Conservation (phyloP, 1,284 basidiomycete genomes). For the Ustilago trichophora region DNA sequence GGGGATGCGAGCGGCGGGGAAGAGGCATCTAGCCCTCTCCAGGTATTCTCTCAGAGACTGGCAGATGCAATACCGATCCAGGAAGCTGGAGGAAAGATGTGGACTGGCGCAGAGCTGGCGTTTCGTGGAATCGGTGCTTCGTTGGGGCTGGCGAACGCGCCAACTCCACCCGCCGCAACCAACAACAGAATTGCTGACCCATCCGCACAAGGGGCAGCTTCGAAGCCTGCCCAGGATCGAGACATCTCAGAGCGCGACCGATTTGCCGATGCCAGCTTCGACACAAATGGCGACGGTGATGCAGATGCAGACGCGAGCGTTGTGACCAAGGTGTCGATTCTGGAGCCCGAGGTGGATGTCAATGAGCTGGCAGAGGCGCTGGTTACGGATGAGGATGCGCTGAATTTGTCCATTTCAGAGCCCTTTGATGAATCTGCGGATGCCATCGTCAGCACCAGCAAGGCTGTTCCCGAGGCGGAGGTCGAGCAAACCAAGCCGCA, state of each 20-base stretch:
- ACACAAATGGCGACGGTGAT: conserved; percentile 12
- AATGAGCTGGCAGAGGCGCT: conserved; percentile 36
- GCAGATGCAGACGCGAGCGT: conserved; percentile 22
- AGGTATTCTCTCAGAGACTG: too few species aligned
- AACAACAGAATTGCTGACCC: neutral
- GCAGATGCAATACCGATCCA: conserved; percentile 34
- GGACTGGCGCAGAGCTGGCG: conserved; percentile 38
- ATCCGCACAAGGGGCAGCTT: neutral
- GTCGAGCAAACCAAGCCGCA: too few species aligned
- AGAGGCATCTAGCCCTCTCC: conserved; percentile 29
- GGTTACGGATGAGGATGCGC: conserved; percentile 2
- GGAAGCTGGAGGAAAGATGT: conserved; percentile 45
- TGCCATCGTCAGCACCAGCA: too few species aligned
- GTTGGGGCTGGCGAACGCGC: conserved; percentile 20
- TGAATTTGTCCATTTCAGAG: neutral
- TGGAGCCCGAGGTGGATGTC: conserved; percentile 47
- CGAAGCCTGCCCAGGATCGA: conserved; percentile 6
- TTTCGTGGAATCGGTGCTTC: conserved; percentile 36
- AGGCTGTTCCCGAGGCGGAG: too few species aligned
- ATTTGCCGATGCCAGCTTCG: conserved; percentile 33
- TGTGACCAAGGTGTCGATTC: conserved; percentile 35
- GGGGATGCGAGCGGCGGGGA: neutral
- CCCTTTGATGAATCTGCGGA: neutral
- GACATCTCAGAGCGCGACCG: conserved; percentile 18
- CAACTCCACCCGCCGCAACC: neutral